Evolutionary conservation across 352 stramenopile genomes (phyloP), one percentile per base, ranked within the genome.

Genomic region (Globisporangium splendens): DNA sequence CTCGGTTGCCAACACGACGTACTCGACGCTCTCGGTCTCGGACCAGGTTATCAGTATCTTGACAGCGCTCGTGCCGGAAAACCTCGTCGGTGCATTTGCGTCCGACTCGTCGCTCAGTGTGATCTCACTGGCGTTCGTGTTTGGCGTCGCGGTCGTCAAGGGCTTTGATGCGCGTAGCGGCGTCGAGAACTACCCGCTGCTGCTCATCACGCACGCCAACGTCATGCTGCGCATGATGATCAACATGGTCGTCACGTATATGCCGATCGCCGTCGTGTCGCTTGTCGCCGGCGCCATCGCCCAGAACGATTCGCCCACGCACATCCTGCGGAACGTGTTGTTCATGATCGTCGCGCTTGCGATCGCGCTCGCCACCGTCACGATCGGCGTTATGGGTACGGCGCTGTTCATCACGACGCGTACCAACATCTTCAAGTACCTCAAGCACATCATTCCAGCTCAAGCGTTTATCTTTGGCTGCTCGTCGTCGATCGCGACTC

Each of bases 391-490:
- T 20, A 69, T 90, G 46, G 81, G 81, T 8, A 47, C 71, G 14
- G 64, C 62, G 22, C 59, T 93, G 8, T 87, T 79, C 54, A 17
- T 89, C 28, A 80, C 74, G 22, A 88, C 82, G 24, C 55, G 70
- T 17, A 62, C 69, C 33, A 91, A 77, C 67, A 76, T 90, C 41
- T 88, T 90, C 63, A 73, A 65, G 51, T 89, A 86, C 61, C 54
- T 94, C 46, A 72, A 64, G 42, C 51, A 88, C 55, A 85, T 93
- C 49, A 35, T 92, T 4, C 84, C 84, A 0, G 84, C 84, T 0
- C 80, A 91, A 49, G 65, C 88, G 33, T 94, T 94, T 57, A 81
- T 88, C 33, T 79, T 91, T 54, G 79, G 79, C 12, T 94, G 77
- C 51, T 86, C 80, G 42, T 92, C 82, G 15, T 94, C 84, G 33